A percentile compares a stretch with the other conserved stretches of the same genome.
These are phyloP conservation scores for Alloteropsis semialata DNA, from an alignment of 176 grass and related monocot genomes.

Conservation along the genomic window DNA sequence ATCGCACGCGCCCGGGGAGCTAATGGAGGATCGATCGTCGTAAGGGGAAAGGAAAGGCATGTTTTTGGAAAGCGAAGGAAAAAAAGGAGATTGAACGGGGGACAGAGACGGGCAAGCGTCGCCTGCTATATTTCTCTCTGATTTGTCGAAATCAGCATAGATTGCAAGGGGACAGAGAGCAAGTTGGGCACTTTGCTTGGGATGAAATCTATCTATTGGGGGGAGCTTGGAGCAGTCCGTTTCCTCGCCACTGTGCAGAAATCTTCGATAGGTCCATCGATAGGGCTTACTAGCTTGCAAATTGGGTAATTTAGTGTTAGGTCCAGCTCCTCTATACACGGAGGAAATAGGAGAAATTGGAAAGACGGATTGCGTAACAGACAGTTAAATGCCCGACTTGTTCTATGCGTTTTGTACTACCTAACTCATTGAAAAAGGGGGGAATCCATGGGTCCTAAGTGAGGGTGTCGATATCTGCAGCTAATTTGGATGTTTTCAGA, in stretches of 20 bases:
- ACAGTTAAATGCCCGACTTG: not conserved
- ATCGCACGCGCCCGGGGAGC: not conserved
- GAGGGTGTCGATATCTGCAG: too few relatives aligned
- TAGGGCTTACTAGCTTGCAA: not conserved
- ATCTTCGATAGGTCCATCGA: not conserved
- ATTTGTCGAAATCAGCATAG: constrained; percentile 33
- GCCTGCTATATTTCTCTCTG: not conserved
- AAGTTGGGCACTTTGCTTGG: constrained; percentile 36
- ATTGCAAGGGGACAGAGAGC: constrained; percentile 7
- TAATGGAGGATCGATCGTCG: not conserved
- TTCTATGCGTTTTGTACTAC: not conserved
- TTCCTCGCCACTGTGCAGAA: not conserved
- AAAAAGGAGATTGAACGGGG: not conserved
- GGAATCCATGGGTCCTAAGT: too few relatives aligned
- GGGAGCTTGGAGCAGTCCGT: not conserved
- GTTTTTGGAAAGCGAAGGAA: not conserved
- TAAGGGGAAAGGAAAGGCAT: not conserved
- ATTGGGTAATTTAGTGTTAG: not conserved
- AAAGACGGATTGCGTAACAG: not conserved
- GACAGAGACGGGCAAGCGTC: not conserved
- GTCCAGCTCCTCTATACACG: not conserved
- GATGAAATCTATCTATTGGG: constrained; percentile 46
- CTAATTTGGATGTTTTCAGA: too few relatives aligned
- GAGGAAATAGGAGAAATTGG: not conserved
- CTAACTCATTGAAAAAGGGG: too few relatives aligned